Evolutionary conservation across 208 protist species (phyloP), one percentile per base, ranked within the genome.

Genomic region (Acanthamoeba triangularis): DNA sequence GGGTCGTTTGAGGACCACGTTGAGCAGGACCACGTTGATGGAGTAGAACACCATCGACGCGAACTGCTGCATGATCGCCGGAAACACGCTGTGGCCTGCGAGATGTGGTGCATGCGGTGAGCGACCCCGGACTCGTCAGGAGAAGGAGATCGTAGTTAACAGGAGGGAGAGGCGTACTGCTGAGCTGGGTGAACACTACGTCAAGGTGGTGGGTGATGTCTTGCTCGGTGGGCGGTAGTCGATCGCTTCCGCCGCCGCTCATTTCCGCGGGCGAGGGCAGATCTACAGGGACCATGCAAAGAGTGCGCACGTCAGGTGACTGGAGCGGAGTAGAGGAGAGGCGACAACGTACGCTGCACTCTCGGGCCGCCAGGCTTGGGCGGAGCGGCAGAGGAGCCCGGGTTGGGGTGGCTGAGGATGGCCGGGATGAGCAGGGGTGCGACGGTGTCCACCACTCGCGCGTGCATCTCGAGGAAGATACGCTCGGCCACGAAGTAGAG

Each of bases 381-480:
- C 33, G 80, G 80, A 6, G 80, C 80, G 30, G 44, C 14, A 1
- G 80, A 88, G 11, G 44, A 23, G 52, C 47, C 80, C 41, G 80
- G 80, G 49, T 88, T 88, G 16, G 80, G 80, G 35, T 88, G 80
- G 80, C 80, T 88, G n/a, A 88, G 80, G 25, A 88, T 88, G 80
- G 80, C 80, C 7, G 80, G 80, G 14, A 88, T 41, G 49, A 88
- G 80, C 28, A 88, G 80, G 0, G 80, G 52, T 25, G 28, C 44
- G 4, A 88, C 49, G 25, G 80, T 25, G 80, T 54, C 80, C 8
- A 88, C 52, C 5, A 88, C 80, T 49, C 16, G 61, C 7, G 41
- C 49, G 80, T 88, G 80, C 80, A 88, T 88, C 25, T 88, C 80
- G 80, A 88, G 13, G 80, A 63, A 88, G 80, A 88, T 88, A 49